Evolutionary conservation across 2,329 filamentous ascomycete genomes (phyloP).

Genomic region (Neopestalotiopsis clavispora): DNA sequence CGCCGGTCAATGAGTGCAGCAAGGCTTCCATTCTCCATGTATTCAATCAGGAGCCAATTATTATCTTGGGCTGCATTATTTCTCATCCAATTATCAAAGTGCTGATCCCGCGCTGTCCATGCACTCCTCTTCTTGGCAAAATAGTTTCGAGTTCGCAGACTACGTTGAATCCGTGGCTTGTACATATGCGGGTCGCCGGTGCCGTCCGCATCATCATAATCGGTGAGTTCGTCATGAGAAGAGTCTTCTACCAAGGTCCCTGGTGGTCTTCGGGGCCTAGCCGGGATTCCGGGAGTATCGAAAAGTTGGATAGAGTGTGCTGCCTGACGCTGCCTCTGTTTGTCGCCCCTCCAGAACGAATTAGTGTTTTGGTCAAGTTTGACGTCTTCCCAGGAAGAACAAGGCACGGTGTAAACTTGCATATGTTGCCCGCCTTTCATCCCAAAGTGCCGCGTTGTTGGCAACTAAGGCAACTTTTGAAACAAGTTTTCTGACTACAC

Average conservation of each 20-base stretch:
- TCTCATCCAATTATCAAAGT: neutral
- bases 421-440: neutral
- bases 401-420: neutral
- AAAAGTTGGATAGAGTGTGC: neutral
- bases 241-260: neutral
- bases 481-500: neutral
- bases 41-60: neutral
- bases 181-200: neutral
- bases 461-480: neutral
- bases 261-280: neutral
- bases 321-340: neutral
- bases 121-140: too few species aligned
- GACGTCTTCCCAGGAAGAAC: neutral
- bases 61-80: neutral
- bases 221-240: neutral
- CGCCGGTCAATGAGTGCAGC: neutral
- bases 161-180: neutral
- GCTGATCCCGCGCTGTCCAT: too few species aligned
- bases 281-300: neutral
- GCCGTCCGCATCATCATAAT: neutral
- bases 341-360: too few species aligned
- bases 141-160: too few species aligned
- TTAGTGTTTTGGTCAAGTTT: too few species aligned
- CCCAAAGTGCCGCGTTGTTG: neutral
- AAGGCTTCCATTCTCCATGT: constrained; percentile 4